A percentile compares a stretch with the other conserved stretches of the same genome.
Evolutionary conservation across 805 yeast species (phyloP).

Genomic region (Ogataea angusta): DNA sequence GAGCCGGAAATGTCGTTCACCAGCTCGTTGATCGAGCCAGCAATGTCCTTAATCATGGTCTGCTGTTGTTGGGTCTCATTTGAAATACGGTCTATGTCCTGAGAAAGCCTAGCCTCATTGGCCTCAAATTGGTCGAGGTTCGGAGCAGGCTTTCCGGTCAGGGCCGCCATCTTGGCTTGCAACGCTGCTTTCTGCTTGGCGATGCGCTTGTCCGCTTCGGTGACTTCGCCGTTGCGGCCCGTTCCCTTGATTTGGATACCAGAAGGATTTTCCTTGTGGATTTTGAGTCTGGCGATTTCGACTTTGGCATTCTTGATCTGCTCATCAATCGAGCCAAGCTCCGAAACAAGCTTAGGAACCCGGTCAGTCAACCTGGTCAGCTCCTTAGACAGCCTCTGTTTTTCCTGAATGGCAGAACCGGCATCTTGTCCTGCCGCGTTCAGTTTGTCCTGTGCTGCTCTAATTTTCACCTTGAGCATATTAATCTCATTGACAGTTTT

Average conservation of each 20-base stretch:
- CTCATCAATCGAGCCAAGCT: conserved; percentile 61
- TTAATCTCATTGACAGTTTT: conserved; percentile 57
- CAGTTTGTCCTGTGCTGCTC: conserved; percentile 40
- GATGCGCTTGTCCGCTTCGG: conserved; percentile 77
- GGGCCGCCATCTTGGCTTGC: conserved; percentile 85
- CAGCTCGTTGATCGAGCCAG: conserved; percentile 63
- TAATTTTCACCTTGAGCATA: conserved; percentile 58
- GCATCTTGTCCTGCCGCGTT: conserved; percentile 23
- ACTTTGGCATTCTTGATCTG: conserved; percentile 66
- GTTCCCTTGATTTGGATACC: conserved; percentile 67
- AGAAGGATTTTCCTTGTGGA: conserved; percentile 64
- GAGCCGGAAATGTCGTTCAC: conserved; percentile 37
- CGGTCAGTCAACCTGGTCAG: conserved; percentile 63
- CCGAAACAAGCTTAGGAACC: conserved; percentile 67
- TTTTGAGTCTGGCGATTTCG: conserved; percentile 54
- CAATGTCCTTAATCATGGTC: conserved; percentile 65
- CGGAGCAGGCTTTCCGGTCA: conserved; percentile 70
- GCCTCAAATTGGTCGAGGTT: conserved; percentile 46
- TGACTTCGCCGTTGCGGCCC: conserved; percentile 82
- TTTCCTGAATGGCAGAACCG: conserved; percentile 42
- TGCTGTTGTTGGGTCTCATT: conserved; percentile 55
- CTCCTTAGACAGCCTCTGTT: conserved; percentile 50
- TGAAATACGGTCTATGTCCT: conserved; percentile 49
- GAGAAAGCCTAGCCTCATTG: conserved; percentile 51
- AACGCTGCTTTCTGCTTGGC: conserved; percentile 77